These are phyloP conservation scores for Stagonosporopsis chrysanthemi DNA, from an alignment of 2,329 filamentous ascomycete genomes.

Conservation along the genomic window DNA sequence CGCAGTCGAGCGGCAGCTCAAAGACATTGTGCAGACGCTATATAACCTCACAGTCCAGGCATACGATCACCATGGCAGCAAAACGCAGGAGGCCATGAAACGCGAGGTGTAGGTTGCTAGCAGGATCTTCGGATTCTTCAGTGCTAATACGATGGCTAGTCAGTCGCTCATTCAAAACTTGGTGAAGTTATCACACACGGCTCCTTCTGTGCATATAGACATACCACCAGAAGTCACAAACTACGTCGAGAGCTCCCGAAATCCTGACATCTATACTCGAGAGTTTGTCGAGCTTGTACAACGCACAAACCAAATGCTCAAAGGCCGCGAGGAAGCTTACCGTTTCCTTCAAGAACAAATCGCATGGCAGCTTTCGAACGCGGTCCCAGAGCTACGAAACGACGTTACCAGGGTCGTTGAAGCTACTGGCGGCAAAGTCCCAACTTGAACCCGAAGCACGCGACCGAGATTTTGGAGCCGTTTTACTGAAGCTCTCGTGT, in stretches of 20 bases:
- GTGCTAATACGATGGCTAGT: slow-evolving; percentile 34
- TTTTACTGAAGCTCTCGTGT: not conserved
- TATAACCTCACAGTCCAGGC: slow-evolving; percentile 67
- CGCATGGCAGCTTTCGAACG: slow-evolving; percentile 64
- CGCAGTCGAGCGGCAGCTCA: slow-evolving; percentile 59
- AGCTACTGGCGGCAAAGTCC: slow-evolving; percentile 52
- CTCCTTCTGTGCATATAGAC: slow-evolving; percentile 59
- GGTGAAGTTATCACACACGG: slow-evolving; percentile 58
- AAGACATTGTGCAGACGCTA: slow-evolving; percentile 68
- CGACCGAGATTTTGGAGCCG: not conserved
- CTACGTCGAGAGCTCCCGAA: slow-evolving; percentile 69
- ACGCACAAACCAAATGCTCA: slow-evolving; percentile 67
- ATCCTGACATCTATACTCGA: slow-evolving; percentile 72
- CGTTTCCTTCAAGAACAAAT: slow-evolving; percentile 65
- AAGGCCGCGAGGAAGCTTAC: slow-evolving; percentile 67
- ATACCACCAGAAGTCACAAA: slow-evolving; percentile 68
- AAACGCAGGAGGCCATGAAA: slow-evolving; percentile 65
- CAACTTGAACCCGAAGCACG: slow-evolving; percentile 15
- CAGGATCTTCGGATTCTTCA: not conserved
- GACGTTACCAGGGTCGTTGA: slow-evolving; percentile 62
- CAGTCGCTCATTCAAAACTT: slow-evolving; percentile 63
- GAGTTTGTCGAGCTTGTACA: slow-evolving; percentile 71
- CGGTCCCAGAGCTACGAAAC: slow-evolving; percentile 63
- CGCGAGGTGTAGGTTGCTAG: slow-evolving; percentile 59
- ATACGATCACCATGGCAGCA: slow-evolving; percentile 65